Evolutionary conservation across 371 early-diverging fungal genomes (phyloP).

Genomic region (Mucor velutinosus): DNA sequence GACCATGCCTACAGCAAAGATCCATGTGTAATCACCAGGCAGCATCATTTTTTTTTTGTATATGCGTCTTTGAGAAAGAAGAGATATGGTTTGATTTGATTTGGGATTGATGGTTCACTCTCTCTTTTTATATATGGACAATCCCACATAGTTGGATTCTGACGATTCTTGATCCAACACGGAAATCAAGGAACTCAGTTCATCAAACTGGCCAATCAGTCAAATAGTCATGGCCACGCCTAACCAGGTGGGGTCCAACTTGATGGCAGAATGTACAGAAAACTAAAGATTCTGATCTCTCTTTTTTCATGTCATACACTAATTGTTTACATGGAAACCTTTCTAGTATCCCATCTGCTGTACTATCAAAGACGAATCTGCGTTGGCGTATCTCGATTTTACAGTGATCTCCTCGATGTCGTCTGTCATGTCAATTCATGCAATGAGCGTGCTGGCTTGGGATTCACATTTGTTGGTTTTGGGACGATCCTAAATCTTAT

Average conservation of each 20-base stretch:
- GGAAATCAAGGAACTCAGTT: background rate
- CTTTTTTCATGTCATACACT: background rate
- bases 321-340: background rate
- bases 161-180: conserved; percentile 6
- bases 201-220: conserved; percentile 13
- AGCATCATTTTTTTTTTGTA: conserved; percentile 2
- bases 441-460: no score
- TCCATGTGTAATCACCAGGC: conserved; percentile 70
- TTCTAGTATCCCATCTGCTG: background rate
- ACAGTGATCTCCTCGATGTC: no score
- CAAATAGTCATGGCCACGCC: conserved; percentile 12
- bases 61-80: background rate
- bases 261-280: conserved; percentile 15
- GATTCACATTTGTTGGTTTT: background rate
- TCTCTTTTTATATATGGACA: background rate
- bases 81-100: background rate
- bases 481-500: background rate
- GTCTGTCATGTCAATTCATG: no score
- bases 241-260: background rate
- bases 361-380: background rate
- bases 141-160: background rate
- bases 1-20: conserved; percentile 74
- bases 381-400: background rate
- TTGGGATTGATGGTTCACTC: no score
- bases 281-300: conserved; percentile 19